Conservation (phyloP, 768 basidiomycete genomes). For the Cyathus striatus region DNA sequence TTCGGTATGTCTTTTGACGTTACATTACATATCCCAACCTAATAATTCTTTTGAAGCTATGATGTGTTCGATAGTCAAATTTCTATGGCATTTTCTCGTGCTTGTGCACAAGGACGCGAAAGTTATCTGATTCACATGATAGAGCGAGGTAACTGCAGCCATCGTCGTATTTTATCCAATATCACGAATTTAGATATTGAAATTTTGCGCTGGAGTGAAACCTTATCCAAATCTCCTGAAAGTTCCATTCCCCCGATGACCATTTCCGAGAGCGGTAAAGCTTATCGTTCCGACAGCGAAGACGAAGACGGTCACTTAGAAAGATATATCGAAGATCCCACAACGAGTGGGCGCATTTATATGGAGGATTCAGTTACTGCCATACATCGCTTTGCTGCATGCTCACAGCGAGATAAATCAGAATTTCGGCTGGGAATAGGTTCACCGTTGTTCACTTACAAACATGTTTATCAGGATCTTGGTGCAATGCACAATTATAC, state of each 20-base stretch:
- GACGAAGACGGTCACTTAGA: constrained; percentile 32
- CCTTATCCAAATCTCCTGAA: constrained; percentile 28
- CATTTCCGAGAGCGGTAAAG: constrained; percentile 30
- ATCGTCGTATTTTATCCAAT: constrained; percentile 46
- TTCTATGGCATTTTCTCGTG: constrained; percentile 51
- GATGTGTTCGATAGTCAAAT: constrained; percentile 60
- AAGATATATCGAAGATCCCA: constrained; percentile 52
- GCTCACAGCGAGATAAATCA: constrained; percentile 6
- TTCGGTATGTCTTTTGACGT: constrained; percentile 41
- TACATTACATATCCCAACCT: neutral
- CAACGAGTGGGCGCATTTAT: constrained; percentile 55
- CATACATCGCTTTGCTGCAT: constrained; percentile 48
- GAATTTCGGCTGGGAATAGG: constrained; percentile 7
- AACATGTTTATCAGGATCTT: constrained; percentile 25
- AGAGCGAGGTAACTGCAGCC: constrained; percentile 50
- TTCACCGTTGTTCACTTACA: constrained; percentile 34
- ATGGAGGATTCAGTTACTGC: constrained; percentile 52
- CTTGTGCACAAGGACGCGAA: constrained; percentile 38
- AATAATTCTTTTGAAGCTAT: constrained; percentile 32
- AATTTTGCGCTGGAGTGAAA: constrained; percentile 46
- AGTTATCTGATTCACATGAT: constrained; percentile 60
- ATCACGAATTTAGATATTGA: constrained; percentile 32
- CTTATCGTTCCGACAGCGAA: constrained; percentile 46
- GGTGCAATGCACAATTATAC: constrained; percentile 21
- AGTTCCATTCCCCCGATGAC: constrained; percentile 41